phyloP scores from a whole-genome alignment of 441 rosid species.

The Gossypium aridum region DNA sequence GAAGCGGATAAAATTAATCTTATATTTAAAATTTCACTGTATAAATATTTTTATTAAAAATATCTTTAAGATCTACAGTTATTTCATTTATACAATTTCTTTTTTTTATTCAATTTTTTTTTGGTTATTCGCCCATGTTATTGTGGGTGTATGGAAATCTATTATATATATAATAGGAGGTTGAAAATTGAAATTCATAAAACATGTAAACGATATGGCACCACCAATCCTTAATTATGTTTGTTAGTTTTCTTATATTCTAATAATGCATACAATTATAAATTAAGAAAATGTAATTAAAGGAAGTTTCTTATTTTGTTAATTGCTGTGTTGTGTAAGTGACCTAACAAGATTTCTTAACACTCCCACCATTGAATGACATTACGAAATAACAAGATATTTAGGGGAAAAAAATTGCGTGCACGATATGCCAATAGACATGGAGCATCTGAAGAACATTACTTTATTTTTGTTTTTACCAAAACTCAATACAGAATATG shows the following conservation, averaged over 20 bases:
- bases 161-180: too few relatives aligned
- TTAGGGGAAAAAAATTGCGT: background rate
- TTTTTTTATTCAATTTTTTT: too few relatives aligned
- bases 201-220: background rate
- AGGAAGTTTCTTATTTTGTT: background rate
- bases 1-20: too few relatives aligned
- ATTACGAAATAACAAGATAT: background rate
- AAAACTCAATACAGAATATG: background rate
- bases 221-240: background rate
- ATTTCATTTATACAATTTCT: too few relatives aligned
- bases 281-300: background rate
- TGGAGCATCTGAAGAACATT: background rate
- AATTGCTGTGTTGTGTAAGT: background rate
- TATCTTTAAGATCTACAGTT: too few relatives aligned
- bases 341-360: background rate
- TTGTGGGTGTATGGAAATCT: too few relatives aligned
- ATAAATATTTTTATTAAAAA: too few relatives aligned
- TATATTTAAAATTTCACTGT: too few relatives aligned
- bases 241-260: background rate
- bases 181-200: background rate
- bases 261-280: background rate
- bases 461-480: background rate
- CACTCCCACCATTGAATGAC: background rate
- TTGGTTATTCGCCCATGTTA: too few relatives aligned
- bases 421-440: background rate